Conservation (phyloP, 495 filamentous ascomycete genomes). For the Jackrogersella minutella region DNA sequence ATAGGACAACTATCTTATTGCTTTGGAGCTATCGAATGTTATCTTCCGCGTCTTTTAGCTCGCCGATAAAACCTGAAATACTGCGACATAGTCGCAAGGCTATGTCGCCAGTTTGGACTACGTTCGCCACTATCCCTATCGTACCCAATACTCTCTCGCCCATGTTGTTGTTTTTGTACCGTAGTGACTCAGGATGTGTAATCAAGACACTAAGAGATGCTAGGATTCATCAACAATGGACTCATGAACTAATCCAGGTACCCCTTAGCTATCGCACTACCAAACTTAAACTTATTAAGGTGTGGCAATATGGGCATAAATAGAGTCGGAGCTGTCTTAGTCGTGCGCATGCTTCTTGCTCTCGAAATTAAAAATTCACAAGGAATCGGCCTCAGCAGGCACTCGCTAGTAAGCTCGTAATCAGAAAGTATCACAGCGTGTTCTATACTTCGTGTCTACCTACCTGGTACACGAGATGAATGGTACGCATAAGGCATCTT, state of each 20-base stretch:
- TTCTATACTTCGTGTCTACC: too few species aligned
- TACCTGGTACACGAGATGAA: too few species aligned
- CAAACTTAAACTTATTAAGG: too few species aligned
- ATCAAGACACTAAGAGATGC: neutral
- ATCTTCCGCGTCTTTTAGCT: slow-evolving; percentile 4
- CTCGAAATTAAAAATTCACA: too few species aligned
- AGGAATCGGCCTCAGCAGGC: too few species aligned
- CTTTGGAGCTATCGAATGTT: neutral
- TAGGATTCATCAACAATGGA: neutral
- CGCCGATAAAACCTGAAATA: neutral
- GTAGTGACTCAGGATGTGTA: too few species aligned
- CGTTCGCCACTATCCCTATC: slow-evolving; percentile 44
- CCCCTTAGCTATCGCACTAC: neutral
- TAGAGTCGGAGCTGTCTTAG: too few species aligned
- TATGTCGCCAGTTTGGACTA: slow-evolving; percentile 46
- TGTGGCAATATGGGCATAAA: too few species aligned
- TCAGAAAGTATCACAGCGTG: too few species aligned
- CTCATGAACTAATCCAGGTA: neutral
- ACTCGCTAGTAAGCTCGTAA: too few species aligned
- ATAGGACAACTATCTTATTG: neutral
- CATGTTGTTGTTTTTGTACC: neutral
- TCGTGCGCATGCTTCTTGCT: too few species aligned
- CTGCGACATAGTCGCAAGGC: slow-evolving; percentile 8
- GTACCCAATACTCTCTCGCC: slow-evolving; percentile 24
- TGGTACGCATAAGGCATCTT: neutral